phyloP scores from a whole-genome alignment of 148 eudicot genomes.

The Silene conica region DNA sequence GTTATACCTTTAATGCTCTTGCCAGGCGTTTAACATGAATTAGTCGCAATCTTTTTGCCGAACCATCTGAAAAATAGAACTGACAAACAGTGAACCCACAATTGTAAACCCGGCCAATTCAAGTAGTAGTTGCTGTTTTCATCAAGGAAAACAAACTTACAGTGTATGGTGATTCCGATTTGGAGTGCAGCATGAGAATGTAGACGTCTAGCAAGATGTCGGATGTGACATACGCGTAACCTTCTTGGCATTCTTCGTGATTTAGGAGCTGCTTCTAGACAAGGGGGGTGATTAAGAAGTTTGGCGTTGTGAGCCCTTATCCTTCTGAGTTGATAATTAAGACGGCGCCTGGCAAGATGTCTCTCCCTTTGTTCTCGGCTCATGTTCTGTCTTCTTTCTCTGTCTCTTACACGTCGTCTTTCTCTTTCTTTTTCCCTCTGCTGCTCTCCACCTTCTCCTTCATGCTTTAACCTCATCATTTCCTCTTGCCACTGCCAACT shows the following conservation, averaged over 20 bases:
- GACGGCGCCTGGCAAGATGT: constrained; percentile 64
- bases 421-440: constrained; percentile 54
- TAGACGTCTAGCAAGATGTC: constrained; percentile 39
- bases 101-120: neutral
- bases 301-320: constrained; percentile 39
- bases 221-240: constrained; percentile 35
- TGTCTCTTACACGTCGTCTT: constrained; percentile 49
- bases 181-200: constrained; percentile 20
- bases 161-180: neutral
- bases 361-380: constrained; percentile 48
- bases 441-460: neutral
- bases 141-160: constrained; percentile 23
- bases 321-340: constrained; percentile 53
- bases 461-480: neutral
- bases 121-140: neutral
- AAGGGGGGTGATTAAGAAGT: neutral
- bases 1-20: constrained; percentile 28
- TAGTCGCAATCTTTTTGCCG: constrained; percentile 28
- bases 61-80: constrained; percentile 25
- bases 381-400: constrained; percentile 57
- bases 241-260: constrained; percentile 19
- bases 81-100: neutral
- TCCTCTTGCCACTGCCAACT: too few relatives aligned
- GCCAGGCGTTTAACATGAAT: constrained; percentile 45
- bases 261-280: constrained; percentile 11